Conservation (phyloP, 176 grass and related monocot genomes). For the Triticum dicoccoides region DNA sequence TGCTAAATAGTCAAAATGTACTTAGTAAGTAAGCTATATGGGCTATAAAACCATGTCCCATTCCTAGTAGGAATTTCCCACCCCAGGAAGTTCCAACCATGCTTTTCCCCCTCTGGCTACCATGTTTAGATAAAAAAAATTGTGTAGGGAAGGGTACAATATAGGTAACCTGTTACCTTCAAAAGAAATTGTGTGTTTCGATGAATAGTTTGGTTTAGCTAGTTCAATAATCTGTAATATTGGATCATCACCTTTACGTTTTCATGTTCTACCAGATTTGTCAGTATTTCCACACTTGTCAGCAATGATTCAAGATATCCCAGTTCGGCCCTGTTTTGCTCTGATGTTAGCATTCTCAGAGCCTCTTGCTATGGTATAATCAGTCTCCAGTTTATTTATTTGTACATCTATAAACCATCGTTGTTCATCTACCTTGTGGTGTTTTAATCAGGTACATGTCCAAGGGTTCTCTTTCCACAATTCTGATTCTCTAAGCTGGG, state of each 20-base stretch:
- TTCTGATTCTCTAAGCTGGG: slow-evolving; percentile 75
- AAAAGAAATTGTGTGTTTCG: not conserved
- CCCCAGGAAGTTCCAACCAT: not conserved
- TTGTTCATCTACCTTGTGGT: not conserved
- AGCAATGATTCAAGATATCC: slow-evolving; percentile 61
- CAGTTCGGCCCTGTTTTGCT: slow-evolving; percentile 70
- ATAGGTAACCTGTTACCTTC: not conserved
- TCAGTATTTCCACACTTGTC: slow-evolving; percentile 54
- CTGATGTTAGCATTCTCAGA: slow-evolving; percentile 93
- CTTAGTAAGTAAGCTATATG: not conserved
- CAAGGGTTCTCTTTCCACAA: slow-evolving; percentile 93
- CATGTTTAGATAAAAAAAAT: not conserved
- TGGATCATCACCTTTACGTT: not conserved
- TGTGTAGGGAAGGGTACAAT: not conserved
- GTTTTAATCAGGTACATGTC: slow-evolving; percentile 56
- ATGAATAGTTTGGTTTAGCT: not conserved
- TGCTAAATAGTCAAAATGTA: not conserved
- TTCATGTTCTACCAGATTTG: slow-evolving; percentile 58
- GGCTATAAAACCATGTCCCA: not conserved
- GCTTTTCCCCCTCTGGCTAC: not conserved
- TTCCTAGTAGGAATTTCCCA: not conserved
- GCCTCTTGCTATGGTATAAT: slow-evolving; percentile 62
- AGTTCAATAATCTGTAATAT: too few relatives aligned
- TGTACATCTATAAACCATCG: not conserved
- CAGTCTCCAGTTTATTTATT: slow-evolving; percentile 9